Conservation (phyloP, 2,329 filamentous ascomycete species). For the Lachnellula subtilissima region DNA sequence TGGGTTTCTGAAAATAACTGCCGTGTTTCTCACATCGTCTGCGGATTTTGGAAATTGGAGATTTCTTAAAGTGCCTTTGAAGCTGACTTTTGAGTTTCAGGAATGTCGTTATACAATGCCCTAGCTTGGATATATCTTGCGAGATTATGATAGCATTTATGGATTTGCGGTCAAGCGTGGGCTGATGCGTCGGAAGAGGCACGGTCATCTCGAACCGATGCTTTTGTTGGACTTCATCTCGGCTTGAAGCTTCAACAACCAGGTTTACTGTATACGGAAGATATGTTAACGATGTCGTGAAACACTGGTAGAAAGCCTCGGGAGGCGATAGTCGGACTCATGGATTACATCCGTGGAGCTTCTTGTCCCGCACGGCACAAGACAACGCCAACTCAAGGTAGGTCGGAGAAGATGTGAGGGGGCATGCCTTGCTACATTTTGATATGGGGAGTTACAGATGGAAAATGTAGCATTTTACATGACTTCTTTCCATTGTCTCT, state of each 20-base stretch:
- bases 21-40: not conserved
- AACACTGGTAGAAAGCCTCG: not conserved
- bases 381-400: not conserved
- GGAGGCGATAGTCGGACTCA: not conserved
- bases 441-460: no score
- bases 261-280: not conserved
- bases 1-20: conserved; percentile 23
- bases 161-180: not conserved
- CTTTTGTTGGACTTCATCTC: not conserved
- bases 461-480: no score
- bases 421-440: no score
- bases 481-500: no score
- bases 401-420: not conserved
- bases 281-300: not conserved
- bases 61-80: not conserved
- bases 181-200: not conserved
- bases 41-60: not conserved
- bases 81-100: not conserved
- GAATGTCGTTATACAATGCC: not conserved
- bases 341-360: not conserved
- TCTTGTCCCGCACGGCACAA: not conserved
- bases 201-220: not conserved
- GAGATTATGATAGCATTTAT: not conserved
- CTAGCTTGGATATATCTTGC: not conserved
- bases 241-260: not conserved